Conservation (phyloP, 2,329 filamentous ascomycete species). For the Alternaria atra region DNA sequence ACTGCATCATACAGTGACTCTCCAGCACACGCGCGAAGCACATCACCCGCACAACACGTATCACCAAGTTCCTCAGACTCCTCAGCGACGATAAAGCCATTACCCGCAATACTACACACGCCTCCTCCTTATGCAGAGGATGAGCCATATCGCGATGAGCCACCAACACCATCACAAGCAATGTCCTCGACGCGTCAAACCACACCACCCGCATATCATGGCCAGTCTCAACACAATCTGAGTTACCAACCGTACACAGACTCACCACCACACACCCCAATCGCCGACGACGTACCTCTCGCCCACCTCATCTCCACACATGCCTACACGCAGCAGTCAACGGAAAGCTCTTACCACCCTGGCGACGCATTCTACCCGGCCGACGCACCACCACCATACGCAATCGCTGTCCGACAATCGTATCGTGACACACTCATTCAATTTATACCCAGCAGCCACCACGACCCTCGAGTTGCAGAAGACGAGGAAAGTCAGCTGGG, state of each 20-base stretch:
- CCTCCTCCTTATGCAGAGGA: conserved; percentile 9
- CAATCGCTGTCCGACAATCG: conserved; percentile 34
- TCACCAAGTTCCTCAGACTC: conserved; percentile 5
- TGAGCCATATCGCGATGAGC: conserved; percentile 19
- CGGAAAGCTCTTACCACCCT: background rate
- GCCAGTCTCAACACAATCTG: background rate
- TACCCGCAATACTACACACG: conserved; percentile 4
- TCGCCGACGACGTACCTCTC: conserved; percentile 41
- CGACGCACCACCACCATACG: conserved; percentile 42
- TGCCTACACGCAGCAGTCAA: conserved; percentile 11
- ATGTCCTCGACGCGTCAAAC: background rate
- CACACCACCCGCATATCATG: background rate
- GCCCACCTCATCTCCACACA: conserved; percentile 30
- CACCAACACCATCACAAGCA: background rate
- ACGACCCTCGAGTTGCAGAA: conserved; percentile 11
- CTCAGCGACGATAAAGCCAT: conserved; percentile 6
- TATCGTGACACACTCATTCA: conserved; percentile 39
- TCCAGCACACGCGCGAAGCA: background rate
- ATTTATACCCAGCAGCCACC: conserved; percentile 20
- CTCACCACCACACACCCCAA: conserved; percentile 9
- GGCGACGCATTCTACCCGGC: conserved; percentile 22
- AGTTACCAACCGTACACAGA: conserved; percentile 16
- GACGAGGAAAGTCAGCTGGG: conserved; percentile 23
- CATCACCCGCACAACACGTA: background rate
- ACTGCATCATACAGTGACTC: conserved; percentile 1